Conservation (phyloP, 345 rosid genomes). For the Citrus inodora region DNA sequence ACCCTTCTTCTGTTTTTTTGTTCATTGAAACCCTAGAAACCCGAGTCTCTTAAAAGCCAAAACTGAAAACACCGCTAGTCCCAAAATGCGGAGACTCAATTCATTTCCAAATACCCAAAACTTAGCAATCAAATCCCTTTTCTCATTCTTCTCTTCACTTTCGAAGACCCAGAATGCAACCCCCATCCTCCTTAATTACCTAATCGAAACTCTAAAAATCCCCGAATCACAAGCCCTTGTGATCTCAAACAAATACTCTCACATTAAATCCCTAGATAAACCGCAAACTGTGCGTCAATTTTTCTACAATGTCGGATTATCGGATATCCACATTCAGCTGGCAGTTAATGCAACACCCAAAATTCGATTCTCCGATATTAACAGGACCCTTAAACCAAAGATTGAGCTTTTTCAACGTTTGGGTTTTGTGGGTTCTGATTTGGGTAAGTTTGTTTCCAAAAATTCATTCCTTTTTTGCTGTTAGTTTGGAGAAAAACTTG, state of each 20-base stretch:
- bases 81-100: constrained; percentile 7
- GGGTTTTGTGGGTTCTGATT: background rate
- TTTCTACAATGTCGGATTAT: constrained; percentile 21
- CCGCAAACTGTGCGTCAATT: constrained; percentile 13
- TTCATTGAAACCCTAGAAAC: background rate
- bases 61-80: no score
- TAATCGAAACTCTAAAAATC: constrained; percentile 1
- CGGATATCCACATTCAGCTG: constrained; percentile 18
- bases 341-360: constrained; percentile 16
- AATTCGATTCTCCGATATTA: constrained; percentile 19
- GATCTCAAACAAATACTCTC: constrained; percentile 8
- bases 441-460: constrained; percentile 27
- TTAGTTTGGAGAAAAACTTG: constrained; percentile 27
- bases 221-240: constrained; percentile 11
- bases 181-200: constrained; percentile 6
- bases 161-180: background rate
- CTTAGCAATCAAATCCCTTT: background rate
- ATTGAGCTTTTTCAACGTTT: constrained; percentile 23
- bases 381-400: constrained; percentile 30
- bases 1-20: background rate
- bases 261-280: constrained; percentile 16
- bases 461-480: constrained; percentile 12
- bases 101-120: background rate
- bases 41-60: background rate
- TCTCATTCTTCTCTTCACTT: constrained; percentile 17